These are phyloP conservation scores for Arabis hirsuta DNA, from an alignment of 345 rosid species.

Conservation along the genomic window DNA sequence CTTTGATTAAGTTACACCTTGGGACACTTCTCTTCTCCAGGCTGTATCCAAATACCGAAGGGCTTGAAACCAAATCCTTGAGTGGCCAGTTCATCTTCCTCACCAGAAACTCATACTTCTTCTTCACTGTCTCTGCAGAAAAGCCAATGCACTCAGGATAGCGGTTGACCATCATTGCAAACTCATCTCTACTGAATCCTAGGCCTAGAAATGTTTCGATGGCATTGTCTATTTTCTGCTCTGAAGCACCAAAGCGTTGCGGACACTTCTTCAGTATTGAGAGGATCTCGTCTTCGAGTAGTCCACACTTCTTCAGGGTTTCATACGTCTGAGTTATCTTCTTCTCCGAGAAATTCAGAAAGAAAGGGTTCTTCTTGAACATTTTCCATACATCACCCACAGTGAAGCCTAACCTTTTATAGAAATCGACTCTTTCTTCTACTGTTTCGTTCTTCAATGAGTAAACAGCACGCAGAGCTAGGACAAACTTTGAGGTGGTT, in stretches of 20 bases:
- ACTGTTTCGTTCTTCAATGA: not conserved
- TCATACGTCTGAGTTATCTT: slow-evolving; percentile 19
- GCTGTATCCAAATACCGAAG: slow-evolving; percentile 29
- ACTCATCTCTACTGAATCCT: slow-evolving; percentile 42
- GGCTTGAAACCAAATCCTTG: slow-evolving; percentile 7
- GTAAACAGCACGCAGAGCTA: slow-evolving; percentile 10
- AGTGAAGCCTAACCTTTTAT: slow-evolving; percentile 40
- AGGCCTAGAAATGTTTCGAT: slow-evolving; percentile 36
- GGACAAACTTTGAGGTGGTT: not conserved
- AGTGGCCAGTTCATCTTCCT: slow-evolving; percentile 46
- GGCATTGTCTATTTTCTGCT: not conserved
- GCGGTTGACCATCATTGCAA: not conserved
- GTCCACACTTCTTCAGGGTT: no score
- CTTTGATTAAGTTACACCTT: slow-evolving; percentile 34
- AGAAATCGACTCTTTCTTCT: not conserved
- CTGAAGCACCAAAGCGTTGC: no score
- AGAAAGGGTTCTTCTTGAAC: slow-evolving; percentile 35
- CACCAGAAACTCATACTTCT: slow-evolving; percentile 39
- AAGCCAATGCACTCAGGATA: not conserved
- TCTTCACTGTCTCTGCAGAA: slow-evolving; percentile 1
- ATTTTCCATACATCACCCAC: slow-evolving; percentile 31
- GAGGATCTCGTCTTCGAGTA: no score
- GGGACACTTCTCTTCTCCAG: slow-evolving; percentile 45
- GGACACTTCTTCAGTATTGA: no score
- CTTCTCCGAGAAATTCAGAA: slow-evolving; percentile 26